Evolutionary conservation across 306 rosid species (phyloP).

Genomic region (Quercus alba): DNA sequence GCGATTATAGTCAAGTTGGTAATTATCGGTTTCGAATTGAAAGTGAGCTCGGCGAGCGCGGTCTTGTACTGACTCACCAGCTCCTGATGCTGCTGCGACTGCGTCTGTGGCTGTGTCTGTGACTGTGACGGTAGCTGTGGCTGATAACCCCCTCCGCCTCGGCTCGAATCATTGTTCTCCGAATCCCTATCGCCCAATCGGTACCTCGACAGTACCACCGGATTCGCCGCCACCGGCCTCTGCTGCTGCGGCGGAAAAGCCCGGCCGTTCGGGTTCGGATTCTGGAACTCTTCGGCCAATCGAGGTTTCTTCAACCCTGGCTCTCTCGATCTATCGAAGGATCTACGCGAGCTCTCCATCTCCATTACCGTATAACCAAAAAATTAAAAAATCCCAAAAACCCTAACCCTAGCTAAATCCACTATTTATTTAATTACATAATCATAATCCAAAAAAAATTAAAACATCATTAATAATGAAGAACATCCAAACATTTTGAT

Average conservation of each 20-base stretch:
- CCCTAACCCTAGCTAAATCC: constrained; percentile 31
- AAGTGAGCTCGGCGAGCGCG: constrained; percentile 83
- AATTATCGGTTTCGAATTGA: constrained; percentile 87
- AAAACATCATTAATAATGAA: not conserved
- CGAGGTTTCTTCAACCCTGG: constrained; percentile 80
- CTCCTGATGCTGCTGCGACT: constrained; percentile 47
- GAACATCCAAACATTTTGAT: not conserved
- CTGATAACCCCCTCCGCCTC: constrained; percentile 62
- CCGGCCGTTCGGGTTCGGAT: constrained; percentile 39
- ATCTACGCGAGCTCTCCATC: constrained; percentile 87
- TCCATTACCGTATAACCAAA: constrained; percentile 34
- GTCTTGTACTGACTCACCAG: constrained; percentile 71
- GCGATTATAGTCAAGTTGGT: constrained; percentile 90
- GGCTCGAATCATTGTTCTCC: constrained; percentile 47
- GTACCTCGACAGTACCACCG: constrained; percentile 41
- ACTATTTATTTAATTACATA: constrained; percentile 17
- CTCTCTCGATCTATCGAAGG: constrained; percentile 79
- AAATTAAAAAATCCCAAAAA: constrained; percentile 13
- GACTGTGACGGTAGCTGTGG: constrained; percentile 61
- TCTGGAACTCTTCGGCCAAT: constrained; percentile 58
- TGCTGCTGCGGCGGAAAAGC: constrained; percentile 52
- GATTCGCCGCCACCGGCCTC: constrained; percentile 40
- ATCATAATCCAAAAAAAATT: not conserved
- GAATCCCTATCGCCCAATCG: constrained; percentile 48
- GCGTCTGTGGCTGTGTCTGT: too few relatives aligned